These are phyloP conservation scores for Clitopilus passeckerianus DNA, from an alignment of 768 basidiomycete genomes.

Conservation along the genomic window DNA sequence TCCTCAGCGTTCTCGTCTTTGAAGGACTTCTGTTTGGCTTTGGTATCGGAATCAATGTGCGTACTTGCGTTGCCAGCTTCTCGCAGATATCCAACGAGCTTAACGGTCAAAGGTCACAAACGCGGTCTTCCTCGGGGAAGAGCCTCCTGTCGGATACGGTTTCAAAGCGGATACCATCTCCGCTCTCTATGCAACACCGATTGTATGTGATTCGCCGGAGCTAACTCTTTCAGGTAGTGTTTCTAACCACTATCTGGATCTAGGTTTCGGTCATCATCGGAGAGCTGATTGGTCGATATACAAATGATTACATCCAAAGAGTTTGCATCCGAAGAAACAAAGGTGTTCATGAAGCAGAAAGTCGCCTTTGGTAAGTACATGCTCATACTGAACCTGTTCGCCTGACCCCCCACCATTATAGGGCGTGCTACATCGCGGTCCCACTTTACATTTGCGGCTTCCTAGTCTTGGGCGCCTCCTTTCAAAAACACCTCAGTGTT, in stretches of 20 bases:
- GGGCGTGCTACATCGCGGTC: conserved; percentile 58
- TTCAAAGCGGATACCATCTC: conserved; percentile 46
- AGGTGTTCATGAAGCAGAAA: conserved; percentile 58
- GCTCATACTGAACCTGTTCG: neutral
- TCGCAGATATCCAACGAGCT: neutral
- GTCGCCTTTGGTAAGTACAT: conserved; percentile 47
- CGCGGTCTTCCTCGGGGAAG: conserved; percentile 57
- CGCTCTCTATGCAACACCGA: conserved; percentile 50
- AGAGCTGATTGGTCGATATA: conserved; percentile 45
- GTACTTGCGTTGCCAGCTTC: conserved; percentile 2
- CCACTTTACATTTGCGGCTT: conserved; percentile 61
- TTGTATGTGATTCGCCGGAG: conserved; percentile 27
- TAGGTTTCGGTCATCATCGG: conserved; percentile 50
- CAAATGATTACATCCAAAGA: conserved; percentile 50
- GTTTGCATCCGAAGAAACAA: conserved; percentile 39
- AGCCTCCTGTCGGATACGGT: conserved; percentile 50
- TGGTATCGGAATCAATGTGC: conserved; percentile 56
- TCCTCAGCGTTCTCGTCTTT: conserved; percentile 44
- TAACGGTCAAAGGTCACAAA: conserved; percentile 47
- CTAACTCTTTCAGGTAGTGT: neutral
- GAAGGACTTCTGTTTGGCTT: conserved; percentile 64
- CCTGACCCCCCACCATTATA: conserved; percentile 13
- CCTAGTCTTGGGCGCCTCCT: conserved; percentile 47
- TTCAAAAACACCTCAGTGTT: conserved; percentile 48
- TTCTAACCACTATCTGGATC: neutral